Evolutionary conservation across 805 yeast species (phyloP), one percentile per base, ranked within the genome.

Genomic region (Limtongia smithiae): DNA sequence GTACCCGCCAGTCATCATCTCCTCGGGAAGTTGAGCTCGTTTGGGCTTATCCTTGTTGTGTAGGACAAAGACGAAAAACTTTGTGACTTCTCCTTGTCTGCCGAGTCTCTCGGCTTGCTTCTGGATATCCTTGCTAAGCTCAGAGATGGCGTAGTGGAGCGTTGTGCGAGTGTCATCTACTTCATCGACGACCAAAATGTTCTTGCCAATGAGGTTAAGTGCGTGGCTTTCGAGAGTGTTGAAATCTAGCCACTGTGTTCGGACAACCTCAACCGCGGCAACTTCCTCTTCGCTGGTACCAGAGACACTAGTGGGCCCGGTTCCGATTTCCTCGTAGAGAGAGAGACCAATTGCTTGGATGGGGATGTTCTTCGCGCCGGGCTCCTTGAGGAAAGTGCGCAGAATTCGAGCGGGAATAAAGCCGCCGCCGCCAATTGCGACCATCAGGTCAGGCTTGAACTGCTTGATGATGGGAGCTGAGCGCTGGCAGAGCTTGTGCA

Each of bases 381-480:
- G 86, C 59, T 83, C 85, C 69, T 90, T 91, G 60, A 91, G 74
- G 69, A 91, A 93, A 1, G 97, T 82, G 68, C 98, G 81, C 66
- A 91, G 76, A 70, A 93, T 93, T 68, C 98, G 81, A 7, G 98
- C 97, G 24, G 97, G 98, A 50, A 91, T 93, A 68, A 91, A 87
- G 1, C 97, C 98, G 66, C 98, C 96, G 61, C 96, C 96, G 64
- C 75, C 98, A 63, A 91, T 88, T 60, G 97, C 97, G 55, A 91
- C 86, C 70, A 90, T 86, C 51, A 87, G 76, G 68, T 90, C 95
- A 34, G 96, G 95, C 61, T 86, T 80, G 73, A 87, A 83, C 24
- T 62, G 68, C 51, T 66, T 72, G 60, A 83, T 74, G 45, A 71
- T 67, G 33, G 65, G 72, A 9, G 87, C 85, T 12, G 79, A 72